Evolutionary conservation across 1,139 yeast genomes (phyloP).

Genomic region (Suhomyces yuchorum): DNA sequence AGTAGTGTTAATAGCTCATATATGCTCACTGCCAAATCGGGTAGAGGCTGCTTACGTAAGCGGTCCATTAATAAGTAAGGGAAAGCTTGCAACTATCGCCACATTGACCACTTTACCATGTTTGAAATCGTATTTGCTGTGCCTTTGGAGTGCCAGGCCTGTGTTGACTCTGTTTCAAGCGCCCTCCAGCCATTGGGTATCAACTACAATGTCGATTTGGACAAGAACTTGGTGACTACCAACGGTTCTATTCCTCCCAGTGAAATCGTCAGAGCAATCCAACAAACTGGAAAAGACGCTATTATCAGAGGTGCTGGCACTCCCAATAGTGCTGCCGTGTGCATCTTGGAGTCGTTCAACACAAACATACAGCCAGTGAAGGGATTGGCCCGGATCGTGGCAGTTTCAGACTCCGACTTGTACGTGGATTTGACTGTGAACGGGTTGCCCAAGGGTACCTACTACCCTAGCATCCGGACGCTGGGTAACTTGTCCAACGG

Average conservation of each 20-base stretch:
- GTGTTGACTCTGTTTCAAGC: slow-evolving; percentile 60
- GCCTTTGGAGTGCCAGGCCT: slow-evolving; percentile 71
- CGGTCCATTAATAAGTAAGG: neutral
- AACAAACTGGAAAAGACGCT: slow-evolving; percentile 79
- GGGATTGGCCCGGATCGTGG: slow-evolving; percentile 87
- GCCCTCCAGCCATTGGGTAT: slow-evolving; percentile 56
- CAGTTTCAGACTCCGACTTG: slow-evolving; percentile 51
- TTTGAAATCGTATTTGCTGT: slow-evolving; percentile 74
- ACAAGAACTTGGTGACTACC: slow-evolving; percentile 60
- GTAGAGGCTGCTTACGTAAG: neutral
- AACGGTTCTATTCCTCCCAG: slow-evolving; percentile 73
- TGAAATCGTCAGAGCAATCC: slow-evolving; percentile 62
- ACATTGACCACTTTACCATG: slow-evolving; percentile 5
- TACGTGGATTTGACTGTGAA: slow-evolving; percentile 78
- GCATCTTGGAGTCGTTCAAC: slow-evolving; percentile 77
- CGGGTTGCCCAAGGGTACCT: slow-evolving; percentile 65
- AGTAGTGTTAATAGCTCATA: neutral
- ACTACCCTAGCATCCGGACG: slow-evolving; percentile 67
- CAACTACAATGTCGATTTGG: slow-evolving; percentile 54
- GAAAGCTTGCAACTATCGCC: neutral
- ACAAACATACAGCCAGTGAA: slow-evolving; percentile 60
- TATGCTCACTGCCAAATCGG: neutral
- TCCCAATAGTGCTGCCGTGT: slow-evolving; percentile 88
- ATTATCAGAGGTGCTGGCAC: slow-evolving; percentile 89
- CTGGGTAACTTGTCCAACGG: slow-evolving; percentile 81